These are phyloP conservation scores for Ogataea siamensis DNA, from an alignment of 805 yeast species.

Conservation along the genomic window DNA sequence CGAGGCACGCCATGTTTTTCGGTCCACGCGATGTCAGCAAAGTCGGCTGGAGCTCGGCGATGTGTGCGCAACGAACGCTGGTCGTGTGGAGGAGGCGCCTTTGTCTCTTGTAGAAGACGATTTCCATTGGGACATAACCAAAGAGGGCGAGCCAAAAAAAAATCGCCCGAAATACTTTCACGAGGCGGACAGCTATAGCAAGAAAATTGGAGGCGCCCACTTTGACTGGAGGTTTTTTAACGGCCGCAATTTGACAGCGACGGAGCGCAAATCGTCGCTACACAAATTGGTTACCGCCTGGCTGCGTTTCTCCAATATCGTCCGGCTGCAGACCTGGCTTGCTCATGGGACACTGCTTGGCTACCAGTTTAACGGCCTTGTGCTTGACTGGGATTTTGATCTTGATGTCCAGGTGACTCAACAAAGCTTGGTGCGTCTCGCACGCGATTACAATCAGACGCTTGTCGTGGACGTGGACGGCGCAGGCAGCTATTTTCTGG, in stretches of 20 bases:
- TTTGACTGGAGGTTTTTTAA: constrained; percentile 47
- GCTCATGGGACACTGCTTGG: constrained; percentile 64
- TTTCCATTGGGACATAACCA: constrained; percentile 11
- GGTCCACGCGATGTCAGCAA: neutral
- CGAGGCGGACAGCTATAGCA: constrained; percentile 38
- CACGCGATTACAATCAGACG: constrained; percentile 47
- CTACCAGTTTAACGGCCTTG: constrained; percentile 58
- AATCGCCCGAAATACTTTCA: constrained; percentile 37
- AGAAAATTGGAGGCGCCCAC: constrained; percentile 38
- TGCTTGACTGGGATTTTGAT: constrained; percentile 62
- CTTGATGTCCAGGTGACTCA: constrained; percentile 62
- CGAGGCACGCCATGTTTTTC: constrained; percentile 3
- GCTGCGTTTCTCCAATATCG: constrained; percentile 46
- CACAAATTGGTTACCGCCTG: constrained; percentile 54
- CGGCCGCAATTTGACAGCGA: constrained; percentile 22
- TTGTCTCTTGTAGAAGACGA: constrained; percentile 9
- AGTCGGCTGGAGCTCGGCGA: neutral
- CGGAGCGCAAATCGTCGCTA: constrained; percentile 30
- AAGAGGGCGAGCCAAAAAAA: neutral
- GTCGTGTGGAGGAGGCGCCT: neutral
- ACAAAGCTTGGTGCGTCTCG: constrained; percentile 41
- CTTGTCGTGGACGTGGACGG: constrained; percentile 44
- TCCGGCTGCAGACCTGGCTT: constrained; percentile 54
- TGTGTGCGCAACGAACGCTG: neutral
- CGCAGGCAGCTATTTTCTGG: constrained; percentile 33